Base-by-base conservation (phyloP, 2,329 filamentous ascomycete species). In the Mycocentrospora acerina region DNA sequence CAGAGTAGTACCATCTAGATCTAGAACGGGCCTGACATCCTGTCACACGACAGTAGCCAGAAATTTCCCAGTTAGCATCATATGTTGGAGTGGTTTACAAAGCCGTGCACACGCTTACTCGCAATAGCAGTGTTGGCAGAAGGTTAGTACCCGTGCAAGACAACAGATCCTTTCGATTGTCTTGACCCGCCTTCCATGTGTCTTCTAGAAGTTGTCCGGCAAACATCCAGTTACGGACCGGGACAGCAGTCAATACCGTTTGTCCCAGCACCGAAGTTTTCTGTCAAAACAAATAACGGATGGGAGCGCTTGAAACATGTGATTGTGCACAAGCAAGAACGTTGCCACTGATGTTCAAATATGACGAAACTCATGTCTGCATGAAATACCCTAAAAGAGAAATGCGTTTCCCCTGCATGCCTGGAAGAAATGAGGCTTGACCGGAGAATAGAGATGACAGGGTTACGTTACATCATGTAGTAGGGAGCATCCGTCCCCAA, bases 11-110 rank as follows among this genome's bases (percentile, higher is more conserved):
- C 47, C 33, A 47, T 48, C 35, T 35, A 36, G 29, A 31, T 38
- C 28, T 33, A 36, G 19, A 37, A 40, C 40, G 33, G 45, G 46
- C 14, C 51, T 61, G 55, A 59, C 52, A 42, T 15, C 24, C 30
- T 44, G 61, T 64, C 39, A 46, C 32, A 63, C 59, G 16, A 24
- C 28, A 26, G n/a, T 24, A 53, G 46, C 58, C 55, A 59, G 55
- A 42, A 33, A 50, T 46, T 47, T 53, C 44, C 31, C 29, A 36
- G 32, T 37, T 40, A 37, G 42, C 31, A 42, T 40, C 40, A 29
- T 30, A 36, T 44, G 32, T 32, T 32, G 48, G 38, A 44, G 32
- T 39, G 40, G 27, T 25, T 24, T 38, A 34, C 54, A 61, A 60
- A 44, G 50, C 27, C 44, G 29, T 51, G 61, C 63, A 66, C 45